phyloP scores from a whole-genome alignment of 2,329 filamentous ascomycete genomes.

The Purpureocillium lavendulum region DNA sequence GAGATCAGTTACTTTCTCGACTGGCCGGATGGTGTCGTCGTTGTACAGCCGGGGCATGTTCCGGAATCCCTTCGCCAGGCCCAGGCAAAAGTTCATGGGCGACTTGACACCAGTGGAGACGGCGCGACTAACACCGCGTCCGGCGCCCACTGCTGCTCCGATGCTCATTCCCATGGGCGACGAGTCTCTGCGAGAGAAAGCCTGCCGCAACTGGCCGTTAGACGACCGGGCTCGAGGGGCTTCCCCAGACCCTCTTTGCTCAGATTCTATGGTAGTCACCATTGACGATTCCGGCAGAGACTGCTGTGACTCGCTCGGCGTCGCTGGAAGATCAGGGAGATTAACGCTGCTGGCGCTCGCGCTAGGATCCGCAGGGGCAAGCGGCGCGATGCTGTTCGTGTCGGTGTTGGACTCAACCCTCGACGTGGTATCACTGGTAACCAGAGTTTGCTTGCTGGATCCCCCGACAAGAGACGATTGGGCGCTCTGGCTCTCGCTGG shows the following conservation, averaged over 20 bases:
- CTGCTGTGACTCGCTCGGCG: background rate
- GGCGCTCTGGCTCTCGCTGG: slow-evolving; percentile 8
- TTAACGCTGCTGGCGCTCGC: background rate
- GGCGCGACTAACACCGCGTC: slow-evolving; percentile 62
- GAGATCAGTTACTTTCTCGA: slow-evolving; percentile 70
- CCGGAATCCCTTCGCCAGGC: slow-evolving; percentile 77
- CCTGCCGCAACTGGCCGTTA: slow-evolving; percentile 7
- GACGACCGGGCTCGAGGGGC: slow-evolving; percentile 1
- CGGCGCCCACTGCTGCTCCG: slow-evolving; percentile 56
- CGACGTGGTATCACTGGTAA: slow-evolving; percentile 4
- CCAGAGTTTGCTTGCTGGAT: slow-evolving; percentile 4
- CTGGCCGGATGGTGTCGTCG: slow-evolving; percentile 71
- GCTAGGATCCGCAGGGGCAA: background rate
- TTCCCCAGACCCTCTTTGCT: background rate
- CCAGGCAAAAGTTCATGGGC: slow-evolving; percentile 78
- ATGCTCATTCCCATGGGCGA: slow-evolving; percentile 22
- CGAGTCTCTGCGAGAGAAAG: slow-evolving; percentile 9
- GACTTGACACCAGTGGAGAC: slow-evolving; percentile 68
- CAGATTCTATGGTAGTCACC: background rate
- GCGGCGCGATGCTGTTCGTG: background rate
- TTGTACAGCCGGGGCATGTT: slow-evolving; percentile 82
- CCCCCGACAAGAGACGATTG: slow-evolving; percentile 3
- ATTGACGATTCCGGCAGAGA: background rate
- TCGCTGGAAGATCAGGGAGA: background rate
- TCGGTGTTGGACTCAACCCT: slow-evolving; percentile 4